Evolutionary conservation across 345 rosid species (phyloP).

Genomic region (Dipteronia sinensis): DNA sequence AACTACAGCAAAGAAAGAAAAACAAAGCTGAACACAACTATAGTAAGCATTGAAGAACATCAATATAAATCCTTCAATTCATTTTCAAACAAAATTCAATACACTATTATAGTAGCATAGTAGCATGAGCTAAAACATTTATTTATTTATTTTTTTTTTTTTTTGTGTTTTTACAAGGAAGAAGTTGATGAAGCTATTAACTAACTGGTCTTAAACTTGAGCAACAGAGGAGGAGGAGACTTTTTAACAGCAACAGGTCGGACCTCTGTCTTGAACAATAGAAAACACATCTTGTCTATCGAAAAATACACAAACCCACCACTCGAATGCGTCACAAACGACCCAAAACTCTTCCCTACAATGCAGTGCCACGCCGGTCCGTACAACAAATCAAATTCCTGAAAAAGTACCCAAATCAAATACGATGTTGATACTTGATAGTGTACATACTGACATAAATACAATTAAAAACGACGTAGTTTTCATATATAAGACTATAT

Average conservation of each 20-base stretch:
- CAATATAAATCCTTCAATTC: not conserved
- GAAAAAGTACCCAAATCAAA: not conserved
- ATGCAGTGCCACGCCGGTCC: constrained; percentile 63
- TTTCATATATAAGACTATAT: not conserved
- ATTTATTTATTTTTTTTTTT: too few species aligned
- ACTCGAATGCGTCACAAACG: constrained; percentile 45
- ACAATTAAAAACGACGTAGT: not conserved
- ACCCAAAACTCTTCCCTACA: constrained; percentile 46
- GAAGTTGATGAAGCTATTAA: not conserved
- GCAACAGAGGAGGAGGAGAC: constrained; percentile 23
- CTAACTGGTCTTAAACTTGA: not conserved
- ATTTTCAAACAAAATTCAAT: not conserved
- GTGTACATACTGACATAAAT: too few species aligned
- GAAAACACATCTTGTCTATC: constrained; percentile 47
- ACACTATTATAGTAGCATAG: not conserved
- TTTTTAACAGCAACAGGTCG: constrained; percentile 30
- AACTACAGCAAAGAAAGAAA: too few species aligned
- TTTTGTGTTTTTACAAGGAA: not conserved
- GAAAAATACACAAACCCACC: constrained; percentile 48
- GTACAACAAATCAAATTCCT: constrained; percentile 42
- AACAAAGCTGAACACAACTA: too few species aligned
- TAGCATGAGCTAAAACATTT: not conserved
- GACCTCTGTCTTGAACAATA: constrained; percentile 69
- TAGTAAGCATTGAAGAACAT: too few species aligned
- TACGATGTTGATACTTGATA: too few species aligned